Percentiles rank a stretch among this genome's conserved stretches.
phyloP scores from a whole-genome alignment of 352 stramenopile species.

The Globisporangium carolinianum region DNA sequence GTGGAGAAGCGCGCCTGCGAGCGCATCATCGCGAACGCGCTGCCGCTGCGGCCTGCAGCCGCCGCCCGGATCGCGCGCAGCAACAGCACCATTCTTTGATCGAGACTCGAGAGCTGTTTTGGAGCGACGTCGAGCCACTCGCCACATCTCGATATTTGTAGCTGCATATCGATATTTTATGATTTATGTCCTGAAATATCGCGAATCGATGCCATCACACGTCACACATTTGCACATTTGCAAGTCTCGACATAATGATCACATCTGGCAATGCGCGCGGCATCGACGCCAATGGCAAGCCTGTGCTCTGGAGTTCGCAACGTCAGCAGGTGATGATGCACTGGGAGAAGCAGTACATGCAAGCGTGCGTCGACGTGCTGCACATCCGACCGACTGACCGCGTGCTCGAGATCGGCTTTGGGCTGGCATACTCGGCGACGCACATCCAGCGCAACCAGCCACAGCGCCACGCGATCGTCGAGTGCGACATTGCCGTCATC shows the following conservation, averaged over 20 bases:
- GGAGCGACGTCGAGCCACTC: too few relatives aligned
- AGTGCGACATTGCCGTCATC: constrained; percentile 66
- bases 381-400: constrained; percentile 28
- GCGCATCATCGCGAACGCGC: constrained; percentile 15
- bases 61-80: constrained; percentile 32
- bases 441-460: constrained; percentile 57
- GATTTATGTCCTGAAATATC: too few relatives aligned
- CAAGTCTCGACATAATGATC: constrained; percentile 14
- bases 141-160: too few relatives aligned
- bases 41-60: constrained; percentile 8
- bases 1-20: constrained; percentile 33
- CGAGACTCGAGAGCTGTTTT: too few relatives aligned
- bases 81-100: constrained; percentile 38
- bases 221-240: neutral
- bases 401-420: constrained; percentile 87
- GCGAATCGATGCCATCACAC: neutral
- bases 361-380: constrained; percentile 58
- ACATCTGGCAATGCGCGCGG: constrained; percentile 38
- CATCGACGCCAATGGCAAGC: constrained; percentile 31
- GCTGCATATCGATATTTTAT: too few relatives aligned
- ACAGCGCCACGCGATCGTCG: constrained; percentile 62
- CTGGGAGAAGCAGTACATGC: constrained; percentile 84
- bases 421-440: constrained; percentile 71
- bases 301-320: constrained; percentile 57
- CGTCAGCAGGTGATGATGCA: constrained; percentile 88